Evolutionary conservation across 768 basidiomycete genomes (phyloP).

Genomic region (Phaeotremella skinneri): DNA sequence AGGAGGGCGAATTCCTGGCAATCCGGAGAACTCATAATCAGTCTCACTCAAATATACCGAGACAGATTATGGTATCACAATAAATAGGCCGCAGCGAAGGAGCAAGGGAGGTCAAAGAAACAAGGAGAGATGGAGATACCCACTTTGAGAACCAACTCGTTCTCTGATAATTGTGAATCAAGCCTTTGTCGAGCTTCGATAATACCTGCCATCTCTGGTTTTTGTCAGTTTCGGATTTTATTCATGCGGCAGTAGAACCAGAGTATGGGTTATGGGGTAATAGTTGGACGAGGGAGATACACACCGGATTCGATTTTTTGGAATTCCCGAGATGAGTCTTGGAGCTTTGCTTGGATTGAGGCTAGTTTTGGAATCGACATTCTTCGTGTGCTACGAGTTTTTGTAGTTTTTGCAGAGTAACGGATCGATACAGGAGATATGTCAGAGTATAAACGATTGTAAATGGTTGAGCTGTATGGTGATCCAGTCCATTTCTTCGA

Average conservation of each 20-base stretch:
- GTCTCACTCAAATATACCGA: not conserved
- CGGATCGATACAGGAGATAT: not conserved
- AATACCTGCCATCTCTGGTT: constrained; percentile 63
- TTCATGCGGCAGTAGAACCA: not conserved
- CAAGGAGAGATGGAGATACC: constrained; percentile 3
- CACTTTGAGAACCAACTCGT: constrained; percentile 87
- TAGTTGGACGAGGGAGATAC: constrained; percentile 9
- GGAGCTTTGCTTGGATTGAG: constrained; percentile 54
- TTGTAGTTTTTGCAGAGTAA: constrained; percentile 7
- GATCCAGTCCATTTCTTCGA: not conserved
- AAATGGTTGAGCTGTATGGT: too few relatives aligned
- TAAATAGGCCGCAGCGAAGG: too few relatives aligned
- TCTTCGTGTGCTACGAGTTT: constrained; percentile 2
- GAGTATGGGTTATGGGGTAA: not conserved
- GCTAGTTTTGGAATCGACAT: constrained; percentile 33
- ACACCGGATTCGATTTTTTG: constrained; percentile 68
- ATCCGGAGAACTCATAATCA: constrained; percentile 1
- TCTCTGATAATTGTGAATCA: constrained; percentile 88
- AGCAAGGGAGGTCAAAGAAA: not conserved
- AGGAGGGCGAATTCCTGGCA: constrained; percentile 75
- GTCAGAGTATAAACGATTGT: too few relatives aligned
- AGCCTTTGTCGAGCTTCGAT: constrained; percentile 80
- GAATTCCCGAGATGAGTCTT: constrained; percentile 69
- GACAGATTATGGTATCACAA: not conserved
- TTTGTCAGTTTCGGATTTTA: not conserved